Evolutionary conservation across 345 rosid species (phyloP), one percentile per base, ranked within the genome.

Genomic region (Jatropha curcas): DNA sequence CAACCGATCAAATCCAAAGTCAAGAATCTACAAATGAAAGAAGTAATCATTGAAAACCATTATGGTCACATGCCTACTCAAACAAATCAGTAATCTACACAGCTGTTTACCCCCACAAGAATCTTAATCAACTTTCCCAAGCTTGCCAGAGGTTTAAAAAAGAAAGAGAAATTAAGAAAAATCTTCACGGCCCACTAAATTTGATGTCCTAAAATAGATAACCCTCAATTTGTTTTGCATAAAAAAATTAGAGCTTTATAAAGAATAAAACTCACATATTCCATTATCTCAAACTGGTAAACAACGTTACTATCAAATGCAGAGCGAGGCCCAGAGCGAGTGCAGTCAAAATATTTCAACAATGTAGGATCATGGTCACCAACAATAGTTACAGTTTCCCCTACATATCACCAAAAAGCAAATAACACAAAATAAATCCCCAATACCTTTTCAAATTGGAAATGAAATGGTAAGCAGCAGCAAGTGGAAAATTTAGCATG

Each of bases 201-300:
- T 63, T 27, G 12, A 17, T 57, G 39, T 43, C 24, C 56, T 57
- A 30, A 69, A 70, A 24, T 11, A 56, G n/a, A 59, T 53, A 68
- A 20, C 35, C 24, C 27, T 25, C 53, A 37, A 22, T 31, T 14
- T 22, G 41, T 28, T 22, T 22, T 24, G 51, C 45, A 51, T 19
- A 5, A 1, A 43, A 10, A 58, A 2, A 9, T 2, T 30, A 22
- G 5, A 28, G 4, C 48, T 22, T n/a, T n/a, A n/a, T n/a, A n/a
- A n/a, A 10, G 7, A 27, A 30, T 35, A 17, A 20, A 46, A 41
- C 93, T 43, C 82, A 95, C 98, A 81, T 89, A 95, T 91, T 95
- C 99, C 98, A 95, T 95, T 63, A 84, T 86, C 90, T 92, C 97
- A 74, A 92, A 95, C 74, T 95, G 97, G 71, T 84, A 91, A 80